These are phyloP conservation scores for Yarrowia deformans DNA, from an alignment of 805 yeast species.

Conservation along the genomic window DNA sequence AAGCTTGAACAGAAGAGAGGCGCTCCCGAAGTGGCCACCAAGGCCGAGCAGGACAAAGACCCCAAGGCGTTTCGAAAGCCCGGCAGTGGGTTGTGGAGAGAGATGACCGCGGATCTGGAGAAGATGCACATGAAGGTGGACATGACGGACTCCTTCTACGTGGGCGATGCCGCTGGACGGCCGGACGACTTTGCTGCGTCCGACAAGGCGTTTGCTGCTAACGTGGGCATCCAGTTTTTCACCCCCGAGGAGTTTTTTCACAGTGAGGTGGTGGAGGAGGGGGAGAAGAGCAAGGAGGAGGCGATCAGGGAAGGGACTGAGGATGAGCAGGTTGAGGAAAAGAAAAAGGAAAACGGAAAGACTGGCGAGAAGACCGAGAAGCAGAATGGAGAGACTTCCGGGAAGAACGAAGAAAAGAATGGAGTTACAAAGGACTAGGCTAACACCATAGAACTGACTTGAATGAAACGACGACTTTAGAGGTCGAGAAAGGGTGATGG, in stretches of 20 bases:
- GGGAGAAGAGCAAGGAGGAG: not conserved
- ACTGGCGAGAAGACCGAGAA: not conserved
- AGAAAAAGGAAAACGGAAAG: not conserved
- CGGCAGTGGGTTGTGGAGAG: constrained; percentile 74
- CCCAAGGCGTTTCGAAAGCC: constrained; percentile 66
- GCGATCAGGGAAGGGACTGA: not conserved
- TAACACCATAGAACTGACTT: constrained; percentile 7
- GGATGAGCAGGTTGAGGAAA: not conserved
- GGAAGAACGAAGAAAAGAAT: not conserved
- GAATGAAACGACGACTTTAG: not conserved
- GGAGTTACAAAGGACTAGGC: not conserved
- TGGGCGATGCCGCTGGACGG: constrained; percentile 98
- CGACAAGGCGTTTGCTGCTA: constrained; percentile 73
- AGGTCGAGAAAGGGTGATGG: no score
- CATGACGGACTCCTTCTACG: constrained; percentile 61
- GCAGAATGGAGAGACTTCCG: not conserved
- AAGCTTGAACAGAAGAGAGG: constrained; percentile 56
- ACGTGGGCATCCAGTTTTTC: constrained; percentile 60
- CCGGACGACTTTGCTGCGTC: constrained; percentile 77
- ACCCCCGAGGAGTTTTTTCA: constrained; percentile 75
- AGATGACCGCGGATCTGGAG: constrained; percentile 55
- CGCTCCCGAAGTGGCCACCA: constrained; percentile 44
- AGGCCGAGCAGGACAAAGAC: constrained; percentile 27
- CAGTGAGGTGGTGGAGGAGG: not conserved
- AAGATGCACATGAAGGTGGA: constrained; percentile 51